Conservation (phyloP, 2,329 filamentous ascomycete genomes). For the Penicillium janthinellum region DNA sequence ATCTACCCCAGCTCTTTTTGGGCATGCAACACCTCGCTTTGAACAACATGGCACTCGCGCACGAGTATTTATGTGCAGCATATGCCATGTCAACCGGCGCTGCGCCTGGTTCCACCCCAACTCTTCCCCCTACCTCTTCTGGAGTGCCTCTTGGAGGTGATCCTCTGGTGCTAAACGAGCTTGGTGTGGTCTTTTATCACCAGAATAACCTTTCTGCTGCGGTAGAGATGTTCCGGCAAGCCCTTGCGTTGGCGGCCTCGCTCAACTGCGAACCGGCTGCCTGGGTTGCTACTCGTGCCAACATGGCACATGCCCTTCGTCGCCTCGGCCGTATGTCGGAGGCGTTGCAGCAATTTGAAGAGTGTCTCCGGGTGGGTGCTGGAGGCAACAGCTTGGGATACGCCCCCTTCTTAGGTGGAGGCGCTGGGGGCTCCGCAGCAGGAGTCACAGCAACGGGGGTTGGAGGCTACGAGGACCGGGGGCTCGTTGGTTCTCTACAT, state of each 20-base stretch:
- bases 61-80: conserved; percentile 90
- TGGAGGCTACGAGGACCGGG: conserved; percentile 51
- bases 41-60: conserved; percentile 90
- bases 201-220: conserved; percentile 77
- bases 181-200: conserved; percentile 94
- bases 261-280: conserved; percentile 80
- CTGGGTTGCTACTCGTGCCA: conserved; percentile 81
- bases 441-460: conserved; percentile 43
- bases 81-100: conserved; percentile 61
- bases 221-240: conserved; percentile 73
- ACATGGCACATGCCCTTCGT: conserved; percentile 85
- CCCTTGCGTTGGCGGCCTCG: conserved; percentile 74
- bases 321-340: conserved; percentile 69
- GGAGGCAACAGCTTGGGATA: conserved; percentile 79
- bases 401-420: conserved; percentile 59
- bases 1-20: conserved; percentile 90
- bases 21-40: conserved; percentile 98
- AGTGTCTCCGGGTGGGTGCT: conserved; percentile 75
- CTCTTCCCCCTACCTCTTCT: conserved; percentile 27
- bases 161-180: conserved; percentile 88
- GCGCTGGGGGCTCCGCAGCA: conserved; percentile 36
- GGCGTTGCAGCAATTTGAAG: conserved; percentile 79
- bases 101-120: conserved; percentile 31
- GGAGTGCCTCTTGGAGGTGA: conserved; percentile 55
- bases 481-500: conserved; percentile 49